Base-by-base conservation (phyloP, 345 rosid species). In the Bretschneidera sinensis region DNA sequence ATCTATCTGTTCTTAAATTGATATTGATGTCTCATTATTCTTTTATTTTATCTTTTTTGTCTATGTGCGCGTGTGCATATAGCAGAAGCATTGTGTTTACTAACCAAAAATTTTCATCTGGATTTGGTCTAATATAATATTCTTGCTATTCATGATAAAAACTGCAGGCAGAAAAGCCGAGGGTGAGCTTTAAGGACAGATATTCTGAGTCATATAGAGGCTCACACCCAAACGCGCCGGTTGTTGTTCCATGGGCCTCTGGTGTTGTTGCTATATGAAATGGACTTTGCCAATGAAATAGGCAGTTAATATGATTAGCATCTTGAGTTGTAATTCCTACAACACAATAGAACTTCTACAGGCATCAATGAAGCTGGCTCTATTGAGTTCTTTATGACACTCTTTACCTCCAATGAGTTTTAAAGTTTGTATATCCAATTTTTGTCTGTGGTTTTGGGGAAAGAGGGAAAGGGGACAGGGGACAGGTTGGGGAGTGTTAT, bases 161-260 rank as follows among this genome's bases (percentile, higher is more conserved):
- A 71, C 60, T 76, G 83, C 92, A 95, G 99, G 82, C 89, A 16
- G 95, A 91, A 79, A 65, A 74, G 48, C 98, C 98, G 2, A 83
- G 57, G 63, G 48, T 81, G 71, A 95, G 72, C 62, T 95, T 95
- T 51, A 91, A 86, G 79, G 88, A 75, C 76, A 78, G 60, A 49
- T 95, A 95, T 31, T 74, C 98, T 0, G 96, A 88, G 72, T 35
- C 79, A 31, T 95, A 86, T 69, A 79, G 96, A 75, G 77, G 79
- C 68, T 64, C 74, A 54, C 99, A 95, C 67, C 97, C 99, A 17
- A 79, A 62, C 15, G 91, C 96, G 0, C 99, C 99, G 6, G 23
- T 83, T 55, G 61, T 78, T 1, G 98, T 95, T 75, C 96, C 97
- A 43, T 95, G 99, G 99, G 97, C 80, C 49, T 79, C 96, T 48